A percentile compares a stretch with the other conserved stretches of the same genome.
Conservation (phyloP, 1,139 yeast genomes). For the Spencermartinsiella ligniputridi region DNA sequence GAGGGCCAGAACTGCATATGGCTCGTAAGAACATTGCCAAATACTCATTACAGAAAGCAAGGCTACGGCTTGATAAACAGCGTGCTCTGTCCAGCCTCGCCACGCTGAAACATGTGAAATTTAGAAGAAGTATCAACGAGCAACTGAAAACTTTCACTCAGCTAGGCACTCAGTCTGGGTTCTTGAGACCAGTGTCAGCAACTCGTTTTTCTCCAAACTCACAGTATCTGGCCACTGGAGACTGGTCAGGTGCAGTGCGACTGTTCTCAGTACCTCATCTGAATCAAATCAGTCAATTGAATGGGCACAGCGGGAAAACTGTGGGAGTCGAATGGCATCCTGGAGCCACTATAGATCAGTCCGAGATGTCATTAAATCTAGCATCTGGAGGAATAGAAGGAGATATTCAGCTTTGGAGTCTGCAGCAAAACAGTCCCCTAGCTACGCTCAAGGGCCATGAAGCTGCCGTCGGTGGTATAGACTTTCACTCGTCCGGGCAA, state of each 20-base stretch:
- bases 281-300: conserved; percentile 36
- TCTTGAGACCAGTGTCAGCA: conserved; percentile 63
- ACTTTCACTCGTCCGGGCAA: conserved; percentile 60
- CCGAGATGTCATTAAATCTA: conserved; percentile 19
- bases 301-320: conserved; percentile 59
- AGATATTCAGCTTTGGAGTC: conserved; percentile 45
- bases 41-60: conserved; percentile 47
- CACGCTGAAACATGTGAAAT: conserved; percentile 35
- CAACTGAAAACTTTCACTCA: conserved; percentile 42
- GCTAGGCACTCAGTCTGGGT: conserved; percentile 66
- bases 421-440: conserved; percentile 19
- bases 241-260: conserved; percentile 78
- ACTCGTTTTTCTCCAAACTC: conserved; percentile 45
- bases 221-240: conserved; percentile 55
- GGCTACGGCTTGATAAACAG: conserved; percentile 39
- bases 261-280: conserved; percentile 44
- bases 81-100: conserved; percentile 21
- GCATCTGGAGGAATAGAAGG: conserved; percentile 71
- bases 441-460: conserved; percentile 40
- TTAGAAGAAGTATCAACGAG: conserved; percentile 45
- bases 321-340: conserved; percentile 69
- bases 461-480: conserved; percentile 57
- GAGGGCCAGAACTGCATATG: conserved; percentile 50
- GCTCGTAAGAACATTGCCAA: conserved; percentile 51
- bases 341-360: conserved; percentile 20